A percentile compares a stretch with the other conserved stretches of the same genome.
Conservation (phyloP, 164 flowering plant species). For the Sedum album region DNA sequence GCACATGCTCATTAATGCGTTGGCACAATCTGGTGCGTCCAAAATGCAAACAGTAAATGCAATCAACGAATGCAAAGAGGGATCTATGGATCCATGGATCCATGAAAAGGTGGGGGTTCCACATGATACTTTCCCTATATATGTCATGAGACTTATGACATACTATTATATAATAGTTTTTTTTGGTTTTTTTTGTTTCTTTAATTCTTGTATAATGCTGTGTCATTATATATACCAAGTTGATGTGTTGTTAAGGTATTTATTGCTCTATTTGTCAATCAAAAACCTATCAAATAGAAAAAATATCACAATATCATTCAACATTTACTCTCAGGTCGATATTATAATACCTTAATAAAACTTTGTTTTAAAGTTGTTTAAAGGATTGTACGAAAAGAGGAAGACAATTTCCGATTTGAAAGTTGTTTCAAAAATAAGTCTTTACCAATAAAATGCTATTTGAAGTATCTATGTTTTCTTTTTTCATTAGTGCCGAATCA, state of each 20-base stretch:
- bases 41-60: too few species aligned
- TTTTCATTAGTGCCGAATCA: not conserved
- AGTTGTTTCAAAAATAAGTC: not conserved
- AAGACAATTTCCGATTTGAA: not conserved
- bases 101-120: too few species aligned
- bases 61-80: too few species aligned
- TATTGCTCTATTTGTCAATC: not conserved
- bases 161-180: too few species aligned
- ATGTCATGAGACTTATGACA: conserved; percentile 3
- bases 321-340: not conserved
- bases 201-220: not conserved
- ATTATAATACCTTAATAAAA: not conserved
- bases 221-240: not conserved
- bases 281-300: not conserved
- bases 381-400: not conserved
- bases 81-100: too few species aligned
- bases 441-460: not conserved
- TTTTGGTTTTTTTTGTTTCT: too few species aligned
- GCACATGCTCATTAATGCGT: too few species aligned
- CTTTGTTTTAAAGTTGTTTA: not conserved
- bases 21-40: too few species aligned
- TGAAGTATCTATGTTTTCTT: too few species aligned
- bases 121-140: too few species aligned
- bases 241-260: not conserved
- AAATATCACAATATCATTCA: not conserved